Base-by-base conservation (phyloP, 441 rosid genomes). In the Hura crepitans region DNA sequence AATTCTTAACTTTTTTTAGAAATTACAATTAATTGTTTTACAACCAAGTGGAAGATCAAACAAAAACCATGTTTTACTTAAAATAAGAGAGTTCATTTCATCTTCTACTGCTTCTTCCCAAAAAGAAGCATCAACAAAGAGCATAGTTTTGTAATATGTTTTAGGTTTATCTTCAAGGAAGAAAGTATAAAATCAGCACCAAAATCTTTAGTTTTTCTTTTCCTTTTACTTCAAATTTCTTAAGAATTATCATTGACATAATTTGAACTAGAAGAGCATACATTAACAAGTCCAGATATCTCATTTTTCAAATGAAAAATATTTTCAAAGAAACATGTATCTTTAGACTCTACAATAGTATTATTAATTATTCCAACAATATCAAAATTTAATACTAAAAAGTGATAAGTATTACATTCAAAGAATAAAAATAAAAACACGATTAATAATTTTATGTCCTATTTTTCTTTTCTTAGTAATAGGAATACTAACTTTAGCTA, bases 381-480 rank as follows among this genome's bases (percentile, higher is more conserved):
- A 20, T 53, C 57, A 5, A 14, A 53, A 20, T 53, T 20, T 23
- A 53, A 53, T 5, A 53, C 2, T 53, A 53, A 20, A 7, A 53
- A 23, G 13, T 2, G 12, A 53, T 6, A 53, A 20, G 12, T 20
- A 53, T 53, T 53, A 20, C 57, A 53, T 53, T 20, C 9, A 53
- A 5, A 23, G 28, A 6, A 53, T 53, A 53, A 20, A 28, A 20
- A 53, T 5, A 20, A 53, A 59, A 27, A 31, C 7, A 25, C 3
- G 30, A 18, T 27, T 12, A 27, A 59, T 59, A 10, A 5, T 42
- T 22, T 22, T 62, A 37, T 5, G 66, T 2, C 20, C 46, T 62
- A 62, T n/a, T 62, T 62, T 62, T n/a, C 51, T 62, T 22, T 22
- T 53, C 57, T 53, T 53, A 23, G 14, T 53, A 53, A 53, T 53